A percentile compares a stretch with the other conserved stretches of the same genome.
Evolutionary conservation across 768 basidiomycete genomes (phyloP).

Genomic region (Amanita pallidorosea): DNA sequence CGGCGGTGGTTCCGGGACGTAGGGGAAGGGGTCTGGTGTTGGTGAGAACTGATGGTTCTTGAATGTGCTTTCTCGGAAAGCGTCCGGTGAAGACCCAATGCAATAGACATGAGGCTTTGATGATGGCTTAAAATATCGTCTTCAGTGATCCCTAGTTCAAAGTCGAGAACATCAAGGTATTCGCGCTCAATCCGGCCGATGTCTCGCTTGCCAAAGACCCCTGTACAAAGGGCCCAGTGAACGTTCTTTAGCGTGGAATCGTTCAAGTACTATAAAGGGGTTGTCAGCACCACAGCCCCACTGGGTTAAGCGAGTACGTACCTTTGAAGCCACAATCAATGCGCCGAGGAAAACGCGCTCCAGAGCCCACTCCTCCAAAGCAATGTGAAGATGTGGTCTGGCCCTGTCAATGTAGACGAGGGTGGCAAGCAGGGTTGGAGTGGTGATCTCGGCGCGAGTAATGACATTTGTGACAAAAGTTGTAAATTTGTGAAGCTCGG

Average conservation of each 20-base stretch:
- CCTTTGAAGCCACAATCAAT: conserved; percentile 82
- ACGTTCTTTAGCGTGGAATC: conserved; percentile 87
- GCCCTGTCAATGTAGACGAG: conserved; percentile 74
- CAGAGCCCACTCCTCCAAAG: conserved; percentile 75
- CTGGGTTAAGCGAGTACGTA: conserved; percentile 18
- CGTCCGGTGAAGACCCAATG: conserved; percentile 11
- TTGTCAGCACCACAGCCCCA: conserved; percentile 8
- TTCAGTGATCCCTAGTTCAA: conserved; percentile 57
- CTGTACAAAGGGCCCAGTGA: conserved; percentile 83
- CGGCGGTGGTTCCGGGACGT: conserved; percentile 1
- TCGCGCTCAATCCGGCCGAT: conserved; percentile 76
- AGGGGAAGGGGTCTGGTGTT: conserved; percentile 4
- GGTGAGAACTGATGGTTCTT: conserved; percentile 13
- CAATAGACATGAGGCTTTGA: conserved; percentile 22
- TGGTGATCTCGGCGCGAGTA: conserved; percentile 61
- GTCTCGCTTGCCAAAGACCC: conserved; percentile 74
- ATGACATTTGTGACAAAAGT: conserved; percentile 61
- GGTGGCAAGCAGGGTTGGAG: conserved; percentile 56
- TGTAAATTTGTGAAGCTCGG: conserved; percentile 47
- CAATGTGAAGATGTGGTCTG: conserved; percentile 71
- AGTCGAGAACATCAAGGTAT: conserved; percentile 72
- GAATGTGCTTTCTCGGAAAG: conserved; percentile 13
- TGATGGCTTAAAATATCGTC: conserved; percentile 48
- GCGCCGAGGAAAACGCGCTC: conserved; percentile 89
- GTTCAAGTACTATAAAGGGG: conserved; percentile 54